Conservation (phyloP, 106 monocot genomes). For the Dioscorea zingiberensis region DNA sequence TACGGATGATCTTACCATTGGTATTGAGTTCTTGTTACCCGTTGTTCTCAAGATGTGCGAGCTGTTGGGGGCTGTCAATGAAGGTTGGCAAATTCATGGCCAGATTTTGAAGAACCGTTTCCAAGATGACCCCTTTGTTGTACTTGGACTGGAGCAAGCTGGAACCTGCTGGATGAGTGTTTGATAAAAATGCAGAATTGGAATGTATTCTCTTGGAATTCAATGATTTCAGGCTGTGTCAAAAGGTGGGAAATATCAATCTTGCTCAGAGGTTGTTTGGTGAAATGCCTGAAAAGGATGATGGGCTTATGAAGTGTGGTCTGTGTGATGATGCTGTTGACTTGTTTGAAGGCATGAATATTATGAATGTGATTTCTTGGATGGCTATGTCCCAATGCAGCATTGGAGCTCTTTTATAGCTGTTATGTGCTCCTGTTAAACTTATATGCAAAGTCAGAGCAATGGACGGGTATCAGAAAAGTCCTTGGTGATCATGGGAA, state of each 20-base stretch:
- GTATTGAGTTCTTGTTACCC: slow-evolving; percentile 13
- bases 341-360: slow-evolving; percentile 5
- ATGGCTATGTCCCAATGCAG: slow-evolving; percentile 18
- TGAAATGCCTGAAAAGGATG: too few relatives aligned
- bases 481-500: slow-evolving; percentile 15
- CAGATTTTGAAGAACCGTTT: slow-evolving; percentile 15
- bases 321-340: not conserved
- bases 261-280: too few relatives aligned
- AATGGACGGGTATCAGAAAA: slow-evolving; percentile 17
- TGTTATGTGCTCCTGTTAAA: slow-evolving; percentile 19
- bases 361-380: slow-evolving; percentile 18
- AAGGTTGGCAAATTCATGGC: slow-evolving; percentile 14
- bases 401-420: slow-evolving; percentile 16
- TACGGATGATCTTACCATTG: not conserved
- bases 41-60: slow-evolving; percentile 16
- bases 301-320: slow-evolving; percentile 12
- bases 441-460: slow-evolving; percentile 11
- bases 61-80: not conserved
- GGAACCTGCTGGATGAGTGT: too few relatives aligned
- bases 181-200: too few relatives aligned
- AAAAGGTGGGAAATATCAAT: not conserved
- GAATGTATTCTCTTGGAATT: slow-evolving; percentile 15
- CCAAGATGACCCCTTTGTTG: slow-evolving; percentile 7
- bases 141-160: too few relatives aligned
- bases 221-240: slow-evolving; percentile 13